Percentiles rank a stretch among this genome's conserved stretches.
Evolutionary conservation across 805 yeast genomes (phyloP).

Genomic region (Ascoidea rubescens): DNA sequence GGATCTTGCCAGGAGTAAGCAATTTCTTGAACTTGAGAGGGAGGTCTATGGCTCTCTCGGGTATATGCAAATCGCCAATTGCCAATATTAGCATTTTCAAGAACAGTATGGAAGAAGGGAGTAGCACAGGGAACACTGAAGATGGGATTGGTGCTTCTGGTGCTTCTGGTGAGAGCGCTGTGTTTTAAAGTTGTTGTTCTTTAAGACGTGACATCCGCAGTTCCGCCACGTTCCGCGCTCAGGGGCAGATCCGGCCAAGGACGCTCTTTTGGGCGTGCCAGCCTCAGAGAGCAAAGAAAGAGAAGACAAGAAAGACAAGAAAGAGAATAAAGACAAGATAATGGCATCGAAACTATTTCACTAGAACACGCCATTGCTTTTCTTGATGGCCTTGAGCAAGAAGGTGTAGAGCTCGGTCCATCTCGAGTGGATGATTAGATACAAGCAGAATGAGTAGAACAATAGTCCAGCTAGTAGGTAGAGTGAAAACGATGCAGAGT

Average conservation of each 20-base stretch:
- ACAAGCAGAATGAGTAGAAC: slow-evolving; percentile 3
- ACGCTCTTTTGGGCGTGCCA: too few relatives aligned
- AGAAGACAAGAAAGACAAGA: too few relatives aligned
- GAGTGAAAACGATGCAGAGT: not conserved
- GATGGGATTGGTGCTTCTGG: too few relatives aligned
- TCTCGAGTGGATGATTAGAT: not conserved
- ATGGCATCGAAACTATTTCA: too few relatives aligned
- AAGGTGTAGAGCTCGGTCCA: slow-evolving; percentile 4
- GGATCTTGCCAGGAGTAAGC: slow-evolving; percentile 72
- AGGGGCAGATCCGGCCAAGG: too few relatives aligned
- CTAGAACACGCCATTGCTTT: slow-evolving; percentile 7
- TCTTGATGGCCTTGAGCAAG: slow-evolving; percentile 1
- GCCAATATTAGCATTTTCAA: slow-evolving; percentile 54
- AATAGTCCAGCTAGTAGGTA: slow-evolving; percentile 3
- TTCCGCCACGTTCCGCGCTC: too few relatives aligned
- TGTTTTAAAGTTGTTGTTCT: too few relatives aligned
- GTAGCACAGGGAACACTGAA: too few relatives aligned
- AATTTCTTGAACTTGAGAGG: slow-evolving; percentile 58
- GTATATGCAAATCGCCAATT: slow-evolving; percentile 82
- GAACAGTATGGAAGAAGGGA: not conserved
- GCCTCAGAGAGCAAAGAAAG: too few relatives aligned
- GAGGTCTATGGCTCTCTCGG: slow-evolving; percentile 61
- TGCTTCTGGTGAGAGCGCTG: too few relatives aligned
- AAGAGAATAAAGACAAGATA: too few relatives aligned
- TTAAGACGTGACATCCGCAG: too few relatives aligned